Evolutionary conservation across 1,139 yeast species (phyloP), one percentile per base, ranked within the genome.

Genomic region (Yamadazyma atmosphaerica): DNA sequence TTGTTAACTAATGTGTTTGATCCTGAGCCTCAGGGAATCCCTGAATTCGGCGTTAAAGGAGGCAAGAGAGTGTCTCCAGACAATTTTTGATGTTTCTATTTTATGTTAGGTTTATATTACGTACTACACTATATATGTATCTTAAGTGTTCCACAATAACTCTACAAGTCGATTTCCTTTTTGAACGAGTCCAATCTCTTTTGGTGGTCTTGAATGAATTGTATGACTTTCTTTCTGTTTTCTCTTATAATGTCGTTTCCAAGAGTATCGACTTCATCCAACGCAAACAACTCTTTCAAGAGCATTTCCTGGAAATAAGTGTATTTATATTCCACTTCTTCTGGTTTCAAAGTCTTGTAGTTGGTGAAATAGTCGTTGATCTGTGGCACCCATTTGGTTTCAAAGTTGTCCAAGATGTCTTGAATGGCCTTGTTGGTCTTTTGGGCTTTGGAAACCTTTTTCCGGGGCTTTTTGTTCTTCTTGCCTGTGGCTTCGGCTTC

Each of bases 281-380:
- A 65, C 43, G 74, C 77, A 70, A 85, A 70, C 49, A 83, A 60
- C 48, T 83, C 73, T 54, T 84, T 83, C 56, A 84, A 65, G 37
- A 84, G 63, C 73, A 76, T 75, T 55, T 85, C 94, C 47, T 79
- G 83, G 54, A 72, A 79, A 54, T 69, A 84, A 38, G 77, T 74
- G 49, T 69, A 74, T 52, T 75, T 74, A 55, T 77, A 83, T 34
- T 69, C 65, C 29, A 67, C 56, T 32, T 72, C 75, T 3, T 72
- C 65, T 19, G 52, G 44, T 43, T 63, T 49, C 61, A 76, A 56
- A 28, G 42, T 40, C 41, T 53, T 54, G 53, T 62, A 65, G 38
- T 52, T 58, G 34, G 58, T 63, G 39, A 72, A 58, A 47, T 67
- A 71, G 9, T 60, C 63, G 46, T 72, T 74, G 43, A 72, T 72